Evolutionary conservation across 2,329 filamentous ascomycete species (phyloP).

Genomic region (Penicillium verrucosum): DNA sequence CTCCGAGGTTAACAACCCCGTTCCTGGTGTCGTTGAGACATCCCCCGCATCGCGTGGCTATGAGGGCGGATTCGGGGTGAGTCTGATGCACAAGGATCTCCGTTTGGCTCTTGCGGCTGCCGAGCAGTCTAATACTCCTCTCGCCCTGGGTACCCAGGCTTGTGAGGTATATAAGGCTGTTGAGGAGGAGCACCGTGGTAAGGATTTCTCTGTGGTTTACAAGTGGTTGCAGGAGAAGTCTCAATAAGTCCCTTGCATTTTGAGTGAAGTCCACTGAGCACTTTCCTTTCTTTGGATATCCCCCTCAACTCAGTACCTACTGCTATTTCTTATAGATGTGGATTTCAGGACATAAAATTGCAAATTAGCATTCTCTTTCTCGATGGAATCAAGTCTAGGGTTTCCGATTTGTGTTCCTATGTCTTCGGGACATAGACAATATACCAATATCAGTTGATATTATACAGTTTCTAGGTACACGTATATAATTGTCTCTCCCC

Average conservation of each 20-base stretch:
- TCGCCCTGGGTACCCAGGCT: constrained; percentile 63
- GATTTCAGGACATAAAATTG: neutral
- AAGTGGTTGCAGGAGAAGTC: constrained; percentile 55
- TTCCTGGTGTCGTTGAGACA: constrained; percentile 74
- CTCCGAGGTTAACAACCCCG: constrained; percentile 91
- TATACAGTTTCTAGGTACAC: neutral
- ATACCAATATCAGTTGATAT: neutral
- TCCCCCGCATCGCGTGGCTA: constrained; percentile 76
- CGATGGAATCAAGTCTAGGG: neutral
- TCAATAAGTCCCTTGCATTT: constrained; percentile 9
- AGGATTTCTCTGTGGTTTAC: constrained; percentile 81
- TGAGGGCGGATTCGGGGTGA: constrained; percentile 70
- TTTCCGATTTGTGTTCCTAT: neutral
- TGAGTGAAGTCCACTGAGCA: neutral
- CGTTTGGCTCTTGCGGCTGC: constrained; percentile 70
- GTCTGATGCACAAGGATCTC: constrained; percentile 78
- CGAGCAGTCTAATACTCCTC: constrained; percentile 60
- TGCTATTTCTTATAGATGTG: constrained; percentile 5
- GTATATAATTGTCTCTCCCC: neutral
- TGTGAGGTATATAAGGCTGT: constrained; percentile 66
- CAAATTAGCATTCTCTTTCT: neutral
- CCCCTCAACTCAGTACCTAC: neutral
- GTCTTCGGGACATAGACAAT: neutral
- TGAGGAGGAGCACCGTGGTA: constrained; percentile 61
- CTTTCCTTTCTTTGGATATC: neutral